phyloP scores from a whole-genome alignment of 2,329 filamentous ascomycete genomes.

The Pseudogymnoascus sp. region DNA sequence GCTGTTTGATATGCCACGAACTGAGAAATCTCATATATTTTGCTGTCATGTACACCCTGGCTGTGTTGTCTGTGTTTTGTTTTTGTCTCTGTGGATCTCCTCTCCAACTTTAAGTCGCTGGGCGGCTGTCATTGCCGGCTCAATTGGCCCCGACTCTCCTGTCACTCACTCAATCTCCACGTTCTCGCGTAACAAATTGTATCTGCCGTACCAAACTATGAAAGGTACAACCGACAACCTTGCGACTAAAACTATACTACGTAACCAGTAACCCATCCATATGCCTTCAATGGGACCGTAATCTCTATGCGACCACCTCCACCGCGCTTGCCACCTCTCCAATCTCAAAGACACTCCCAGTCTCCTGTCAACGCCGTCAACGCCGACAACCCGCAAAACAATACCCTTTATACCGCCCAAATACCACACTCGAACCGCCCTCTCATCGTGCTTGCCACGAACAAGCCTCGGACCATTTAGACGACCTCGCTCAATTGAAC shows the following conservation, averaged over 20 bases:
- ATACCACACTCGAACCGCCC: background rate
- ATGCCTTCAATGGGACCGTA: slow-evolving; percentile 4
- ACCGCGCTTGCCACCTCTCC: background rate
- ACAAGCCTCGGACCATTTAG: background rate
- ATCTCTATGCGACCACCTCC: background rate
- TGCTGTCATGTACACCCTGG: slow-evolving; percentile 4
- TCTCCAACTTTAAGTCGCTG: background rate
- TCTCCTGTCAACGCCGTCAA: background rate
- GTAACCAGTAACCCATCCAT: too few relatives aligned
- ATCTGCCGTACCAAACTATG: slow-evolving; percentile 7
- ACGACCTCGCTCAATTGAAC: slow-evolving; percentile 14
- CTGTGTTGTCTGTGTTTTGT: background rate
- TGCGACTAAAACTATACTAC: slow-evolving; percentile 6
- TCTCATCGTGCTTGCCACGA: background rate
- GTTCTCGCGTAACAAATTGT: slow-evolving; percentile 7
- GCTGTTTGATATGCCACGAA: background rate
- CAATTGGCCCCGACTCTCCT: slow-evolving; percentile 6
- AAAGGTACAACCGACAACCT: slow-evolving; percentile 1
- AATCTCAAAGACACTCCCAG: background rate
- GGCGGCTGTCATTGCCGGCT: slow-evolving; percentile 1
- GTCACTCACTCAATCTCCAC: slow-evolving; percentile 7
- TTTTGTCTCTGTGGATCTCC: background rate
- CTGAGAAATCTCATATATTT: background rate
- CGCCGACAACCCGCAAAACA: background rate
- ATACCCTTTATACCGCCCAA: background rate